phyloP scores from a whole-genome alignment of 805 yeast species.

The Saccharomycopsis babjevae region DNA sequence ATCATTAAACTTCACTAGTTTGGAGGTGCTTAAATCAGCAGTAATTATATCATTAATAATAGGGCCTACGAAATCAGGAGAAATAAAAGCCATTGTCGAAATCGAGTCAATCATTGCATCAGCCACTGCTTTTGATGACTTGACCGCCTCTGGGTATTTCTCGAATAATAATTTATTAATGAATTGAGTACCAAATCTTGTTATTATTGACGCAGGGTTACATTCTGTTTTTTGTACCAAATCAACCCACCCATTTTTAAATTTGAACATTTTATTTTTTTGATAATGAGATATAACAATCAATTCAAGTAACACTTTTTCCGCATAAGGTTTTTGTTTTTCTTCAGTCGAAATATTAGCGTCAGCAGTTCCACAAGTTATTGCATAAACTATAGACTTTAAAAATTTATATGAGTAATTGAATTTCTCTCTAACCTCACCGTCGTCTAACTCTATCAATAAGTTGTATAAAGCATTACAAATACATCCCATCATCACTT shows the following conservation, averaged over 20 bases:
- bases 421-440: constrained; percentile 19
- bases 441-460: background rate
- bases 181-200: constrained; percentile 21
- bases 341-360: background rate
- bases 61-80: constrained; percentile 49
- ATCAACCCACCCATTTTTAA: constrained; percentile 66
- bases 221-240: constrained; percentile 45
- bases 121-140: constrained; percentile 26
- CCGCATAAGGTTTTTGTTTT: constrained; percentile 14
- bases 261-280: constrained; percentile 21
- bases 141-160: background rate
- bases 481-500: background rate
- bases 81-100: constrained; percentile 44
- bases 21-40: constrained; percentile 30
- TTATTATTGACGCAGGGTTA: constrained; percentile 57
- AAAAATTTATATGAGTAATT: constrained; percentile 24
- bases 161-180: background rate
- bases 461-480: background rate
- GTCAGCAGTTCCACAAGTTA: constrained; percentile 24
- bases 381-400: constrained; percentile 29
- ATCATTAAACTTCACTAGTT: constrained; percentile 27
- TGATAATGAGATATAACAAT: constrained; percentile 37
- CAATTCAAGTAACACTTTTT: constrained; percentile 25
- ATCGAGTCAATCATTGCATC: constrained; percentile 41
- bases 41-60: constrained; percentile 34